Base-by-base conservation (phyloP, 2,329 filamentous ascomycete species). In the Epichloe hybrida region DNA sequence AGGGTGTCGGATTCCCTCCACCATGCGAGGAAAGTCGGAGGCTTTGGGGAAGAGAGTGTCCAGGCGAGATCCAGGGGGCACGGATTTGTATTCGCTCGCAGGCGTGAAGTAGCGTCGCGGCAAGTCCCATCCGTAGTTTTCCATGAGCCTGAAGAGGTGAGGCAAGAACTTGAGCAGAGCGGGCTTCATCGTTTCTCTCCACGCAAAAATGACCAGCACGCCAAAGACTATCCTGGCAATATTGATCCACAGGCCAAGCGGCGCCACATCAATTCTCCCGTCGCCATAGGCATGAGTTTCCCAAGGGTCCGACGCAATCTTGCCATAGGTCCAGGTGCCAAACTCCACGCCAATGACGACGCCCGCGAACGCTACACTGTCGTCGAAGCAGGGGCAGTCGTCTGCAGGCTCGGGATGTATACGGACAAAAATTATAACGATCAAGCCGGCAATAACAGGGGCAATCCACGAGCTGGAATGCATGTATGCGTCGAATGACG, bases 321-420 rank as follows among this genome's bases (percentile, higher is more conserved):
- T 76, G 1, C 78, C 77, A 59, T 86, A 88, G 60, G 89, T 86
- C 91, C 90, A 97, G 7, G 81, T 84, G 9, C 86, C 91, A 53
- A 86, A 69, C 60, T 94, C 85, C 45, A 88, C 72, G 0, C 93
- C 93, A 59, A 96, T 86, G 50, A 95, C 76, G 21, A 96, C 90
- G 2, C 88, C 91, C 20, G 88, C 84, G 67, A 97, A 97, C 3
- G 90, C 84, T 46, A 97, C 88, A 59, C 88, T 95, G 68, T 97
- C 91, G 64, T 97, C 91, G 63, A 94, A 97, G 66, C 91, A 97
- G 4, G 91, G 91, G 58, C 93, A 98, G 64, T 96, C 88, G 64
- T 98, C 93, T 1, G 89, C 93, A 0, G 93, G 93, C 62, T 98
- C 93, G 0, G 93, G 93, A 61, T 98, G 91, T 35, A 96, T 83